Base-by-base conservation (phyloP, 257 asterid species). In the Phtheirospermum japonicum region DNA sequence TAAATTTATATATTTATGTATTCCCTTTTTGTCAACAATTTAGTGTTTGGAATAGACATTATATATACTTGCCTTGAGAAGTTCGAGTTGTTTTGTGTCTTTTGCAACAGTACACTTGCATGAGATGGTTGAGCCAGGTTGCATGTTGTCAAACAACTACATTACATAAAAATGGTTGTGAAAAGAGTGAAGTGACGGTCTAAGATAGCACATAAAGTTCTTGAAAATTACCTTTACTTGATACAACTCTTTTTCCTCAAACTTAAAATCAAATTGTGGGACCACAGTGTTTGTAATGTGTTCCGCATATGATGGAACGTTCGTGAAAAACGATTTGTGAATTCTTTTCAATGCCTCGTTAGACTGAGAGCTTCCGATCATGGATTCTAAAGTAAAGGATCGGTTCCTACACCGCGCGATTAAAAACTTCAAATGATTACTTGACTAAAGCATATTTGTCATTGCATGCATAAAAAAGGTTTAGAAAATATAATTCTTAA, bases 31-130 rank as follows among this genome's bases (percentile, higher is more conserved):
- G 52, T 20, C 20, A 45, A 45, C 14, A 23, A 12, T 2, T 5
- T 23, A 53, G 17, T 45, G 20, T 11, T n/a, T n/a, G n/a, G n/a
- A n/a, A n/a, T n/a, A n/a, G n/a, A n/a, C n/a, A n/a, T n/a, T n/a
- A n/a, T n/a, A n/a, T n/a, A n/a, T 11, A 73, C 80, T 60, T 58
- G 72, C 90, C 90, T 78, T 78, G 69, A 40, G 54, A 59, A 74
- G 71, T 72, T 78, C 69, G 39, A 83, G 77, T 54, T 42, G 67
- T 36, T 74, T 71, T 0, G 46, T 50, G 57, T 70, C 77, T 46
- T 65, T 59, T 9, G 46, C 42, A 61, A 65, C 58, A 13, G 52
- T 59, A 70, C 87, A 80, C 70, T 78, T 83, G 78, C 87, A 80
- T 46, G 73, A 55, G 72, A 80, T 39, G 33, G 80, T 78, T 56